Percentiles rank a stretch among this genome's conserved stretches.
Conservation (phyloP, 805 yeast genomes). For the Lipomyces yamadae region DNA sequence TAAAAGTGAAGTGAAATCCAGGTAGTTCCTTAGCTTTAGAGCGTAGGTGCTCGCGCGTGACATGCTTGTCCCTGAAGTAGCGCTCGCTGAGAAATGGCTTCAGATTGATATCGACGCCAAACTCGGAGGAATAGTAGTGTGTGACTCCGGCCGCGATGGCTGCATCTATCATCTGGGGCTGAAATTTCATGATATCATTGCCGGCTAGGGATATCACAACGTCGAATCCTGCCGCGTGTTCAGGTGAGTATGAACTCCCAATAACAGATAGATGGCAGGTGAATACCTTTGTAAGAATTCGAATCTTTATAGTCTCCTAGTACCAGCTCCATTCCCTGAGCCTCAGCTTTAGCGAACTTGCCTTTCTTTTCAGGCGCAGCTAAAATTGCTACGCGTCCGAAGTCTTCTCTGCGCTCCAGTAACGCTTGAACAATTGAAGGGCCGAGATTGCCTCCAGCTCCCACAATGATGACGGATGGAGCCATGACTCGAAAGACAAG, state of each 20-base stretch:
- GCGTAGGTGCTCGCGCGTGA: neutral
- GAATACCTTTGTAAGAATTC: neutral
- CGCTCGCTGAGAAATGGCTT: neutral
- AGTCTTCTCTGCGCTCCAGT: neutral
- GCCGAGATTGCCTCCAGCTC: conserved; percentile 1
- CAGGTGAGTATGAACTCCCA: neutral
- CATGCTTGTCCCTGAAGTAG: neutral
- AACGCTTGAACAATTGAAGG: neutral
- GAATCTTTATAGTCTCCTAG: neutral
- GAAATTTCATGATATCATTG: conserved; percentile 1
- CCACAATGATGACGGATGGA: neutral
- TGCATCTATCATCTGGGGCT: neutral
- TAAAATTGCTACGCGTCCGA: neutral
- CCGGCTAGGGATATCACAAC: neutral
- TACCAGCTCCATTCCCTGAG: neutral
- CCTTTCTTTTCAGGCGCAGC: neutral
- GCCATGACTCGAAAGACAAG: neutral
- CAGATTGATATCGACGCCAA: neutral
- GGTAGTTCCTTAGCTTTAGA: neutral
- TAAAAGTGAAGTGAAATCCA: neutral
- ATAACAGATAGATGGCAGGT: neutral
- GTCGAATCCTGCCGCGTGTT: neutral
- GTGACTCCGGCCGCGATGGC: neutral
- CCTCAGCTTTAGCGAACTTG: neutral
- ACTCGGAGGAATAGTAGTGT: neutral